Base-by-base conservation (phyloP, 371 early-diverging fungal species). In the Nematocida displodere region DNA sequence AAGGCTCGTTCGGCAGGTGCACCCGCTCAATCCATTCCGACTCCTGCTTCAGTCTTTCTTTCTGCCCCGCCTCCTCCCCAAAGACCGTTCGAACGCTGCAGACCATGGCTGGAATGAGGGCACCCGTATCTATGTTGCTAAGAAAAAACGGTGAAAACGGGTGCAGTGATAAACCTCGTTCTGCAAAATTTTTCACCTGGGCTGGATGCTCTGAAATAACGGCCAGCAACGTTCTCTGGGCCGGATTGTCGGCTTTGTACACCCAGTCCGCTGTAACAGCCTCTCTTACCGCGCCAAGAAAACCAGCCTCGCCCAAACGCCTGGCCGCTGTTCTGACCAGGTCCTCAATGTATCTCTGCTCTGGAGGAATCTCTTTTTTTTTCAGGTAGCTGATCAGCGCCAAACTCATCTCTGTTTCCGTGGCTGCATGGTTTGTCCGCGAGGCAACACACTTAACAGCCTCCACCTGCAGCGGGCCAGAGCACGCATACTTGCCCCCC, bases 271-370 rank as follows among this genome's bases (percentile, higher is more conserved):
- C 29, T 4, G 33, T 37, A 42, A 61, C 24, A 37, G 24, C 0
- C 26, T 2, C 52, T n/a, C 44, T 46, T 26, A 71, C 5, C 22
- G 15, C 37, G 29, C 48, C 48, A 11, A 50, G n/a, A 42, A 63
- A 61, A 3, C 13, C 39, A 11, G 5, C 17, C 22, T 48, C 39
- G 20, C 26, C 28, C 34, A 71, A 59, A 15, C 61, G 20, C 36
- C 50, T 59, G 7, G 4, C 22, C 13, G 33, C 15, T 22, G 33
- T 0, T 7, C 28, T n/a, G 3, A 71, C 44, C 0, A 71, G 49
- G 20, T 71, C 47, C 36, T 71, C 75, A 22, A 71, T 28, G 33
- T 71, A 71, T 33, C n/a, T 34, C 50, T 71, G 75, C 28, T 42
- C 61, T 0, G 47, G 5, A 11, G 44, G 59, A 5, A 17, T 17